Conservation (phyloP, 139 green algal species). For the Chlorella sp. region DNA sequence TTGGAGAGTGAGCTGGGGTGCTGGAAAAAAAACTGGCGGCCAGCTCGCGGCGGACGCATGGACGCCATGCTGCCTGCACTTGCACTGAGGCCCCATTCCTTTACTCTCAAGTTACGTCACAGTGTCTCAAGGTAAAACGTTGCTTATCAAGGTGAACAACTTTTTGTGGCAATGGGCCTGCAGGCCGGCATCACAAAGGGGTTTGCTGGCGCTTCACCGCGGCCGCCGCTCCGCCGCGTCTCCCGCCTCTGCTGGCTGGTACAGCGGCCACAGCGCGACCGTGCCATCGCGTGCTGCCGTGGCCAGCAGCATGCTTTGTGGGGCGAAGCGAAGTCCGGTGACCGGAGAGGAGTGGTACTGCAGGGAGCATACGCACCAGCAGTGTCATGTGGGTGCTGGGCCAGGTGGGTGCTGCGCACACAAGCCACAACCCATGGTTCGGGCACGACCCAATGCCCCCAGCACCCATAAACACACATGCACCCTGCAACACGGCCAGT, state of each 20-base stretch:
- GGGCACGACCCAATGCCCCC: background rate
- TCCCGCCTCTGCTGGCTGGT: background rate
- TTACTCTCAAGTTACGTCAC: too few relatives aligned
- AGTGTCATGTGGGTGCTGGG: background rate
- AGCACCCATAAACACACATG: background rate
- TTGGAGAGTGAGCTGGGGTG: too few relatives aligned
- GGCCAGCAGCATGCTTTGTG: constrained; percentile 35
- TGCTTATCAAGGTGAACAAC: too few relatives aligned
- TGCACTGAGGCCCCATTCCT: too few relatives aligned
- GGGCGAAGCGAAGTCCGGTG: constrained; percentile 51
- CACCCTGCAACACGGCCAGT: background rate
- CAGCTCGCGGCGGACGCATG: background rate
- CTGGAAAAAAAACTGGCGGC: background rate
- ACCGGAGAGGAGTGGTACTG: constrained; percentile 65
- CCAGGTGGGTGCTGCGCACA: background rate
- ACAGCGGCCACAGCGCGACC: constrained; percentile 63
- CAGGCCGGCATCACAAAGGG: too few relatives aligned
- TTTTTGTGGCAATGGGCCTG: too few relatives aligned
- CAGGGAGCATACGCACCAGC: background rate
- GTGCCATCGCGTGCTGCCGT: constrained; percentile 61
- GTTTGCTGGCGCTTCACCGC: too few relatives aligned
- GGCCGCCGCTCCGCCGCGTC: background rate
- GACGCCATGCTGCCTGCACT: background rate
- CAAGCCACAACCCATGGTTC: too few relatives aligned
- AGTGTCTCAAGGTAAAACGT: too few relatives aligned